Evolutionary conservation across 768 basidiomycete genomes (phyloP).

Genomic region (Boletellus ananiceps): DNA sequence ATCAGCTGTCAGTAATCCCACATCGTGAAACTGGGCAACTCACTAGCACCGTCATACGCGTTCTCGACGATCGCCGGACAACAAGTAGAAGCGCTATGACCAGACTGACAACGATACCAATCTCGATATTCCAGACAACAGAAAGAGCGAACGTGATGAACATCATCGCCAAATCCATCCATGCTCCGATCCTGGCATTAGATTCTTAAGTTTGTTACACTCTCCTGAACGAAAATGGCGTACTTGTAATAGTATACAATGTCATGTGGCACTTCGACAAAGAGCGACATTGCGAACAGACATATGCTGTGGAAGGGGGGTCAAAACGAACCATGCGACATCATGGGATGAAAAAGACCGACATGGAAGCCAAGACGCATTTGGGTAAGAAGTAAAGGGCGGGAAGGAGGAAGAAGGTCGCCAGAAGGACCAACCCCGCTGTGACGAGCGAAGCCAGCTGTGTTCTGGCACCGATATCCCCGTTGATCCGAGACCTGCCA

Average conservation of each 20-base stretch:
- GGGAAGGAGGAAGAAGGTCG: conserved; percentile 87
- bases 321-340: conserved; percentile 10
- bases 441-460: conserved; percentile 87
- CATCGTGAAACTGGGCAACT: background rate
- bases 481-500: conserved; percentile 76
- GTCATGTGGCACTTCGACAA: conserved; percentile 86
- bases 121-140: conserved; percentile 87
- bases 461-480: conserved; percentile 80
- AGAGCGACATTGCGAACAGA: conserved; percentile 78
- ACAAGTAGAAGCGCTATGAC: conserved; percentile 86
- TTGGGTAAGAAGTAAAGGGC: conserved; percentile 84
- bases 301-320: conserved; percentile 52
- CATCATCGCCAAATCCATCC: conserved; percentile 87
- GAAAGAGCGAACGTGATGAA: conserved; percentile 82
- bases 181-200: conserved; percentile 67
- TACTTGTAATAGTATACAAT: conserved; percentile 80
- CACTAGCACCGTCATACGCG: conserved; percentile 88
- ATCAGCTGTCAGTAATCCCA: background rate
- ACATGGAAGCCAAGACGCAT: conserved; percentile 88
- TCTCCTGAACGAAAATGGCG: conserved; percentile 15
- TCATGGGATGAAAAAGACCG: conserved; percentile 26
- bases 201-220: background rate
- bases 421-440: conserved; percentile 66
- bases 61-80: conserved; percentile 82
- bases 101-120: conserved; percentile 85